These are phyloP conservation scores for Ganoderma lingzhi DNA, from an alignment of 1,284 basidiomycete species.

Conservation along the genomic window DNA sequence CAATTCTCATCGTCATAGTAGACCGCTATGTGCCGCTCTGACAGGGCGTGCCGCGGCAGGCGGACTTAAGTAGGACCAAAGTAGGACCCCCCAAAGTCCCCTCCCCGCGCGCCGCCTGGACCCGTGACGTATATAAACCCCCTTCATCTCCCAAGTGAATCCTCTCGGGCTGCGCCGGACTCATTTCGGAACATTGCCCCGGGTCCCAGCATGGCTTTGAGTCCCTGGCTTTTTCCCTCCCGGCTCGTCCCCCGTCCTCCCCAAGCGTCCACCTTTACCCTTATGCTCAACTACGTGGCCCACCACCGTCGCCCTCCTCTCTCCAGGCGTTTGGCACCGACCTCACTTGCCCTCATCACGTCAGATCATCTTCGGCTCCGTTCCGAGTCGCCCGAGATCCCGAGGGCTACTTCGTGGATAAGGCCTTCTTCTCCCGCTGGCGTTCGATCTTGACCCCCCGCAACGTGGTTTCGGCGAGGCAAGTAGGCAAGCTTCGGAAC, in stretches of 20 bases:
- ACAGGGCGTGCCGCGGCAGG: too few species aligned
- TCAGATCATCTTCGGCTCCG: not conserved
- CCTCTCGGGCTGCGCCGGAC: not conserved
- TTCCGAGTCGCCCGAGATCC: not conserved
- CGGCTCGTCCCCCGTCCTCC: not conserved
- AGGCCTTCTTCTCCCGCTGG: not conserved
- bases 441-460: not conserved
- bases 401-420: not conserved
- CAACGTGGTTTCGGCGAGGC: conserved; percentile 12
- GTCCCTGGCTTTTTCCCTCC: not conserved
- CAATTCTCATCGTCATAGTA: too few species aligned
- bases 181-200: not conserved
- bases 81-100: too few species aligned
- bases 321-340: not conserved
- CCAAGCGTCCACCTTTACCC: not conserved
- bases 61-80: too few species aligned
- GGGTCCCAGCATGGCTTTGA: not conserved
- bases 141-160: not conserved
- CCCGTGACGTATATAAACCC: not conserved
- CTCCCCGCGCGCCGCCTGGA: too few species aligned
- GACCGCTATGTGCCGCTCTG: too few species aligned
- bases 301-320: not conserved
- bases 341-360: not conserved
- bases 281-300: not conserved
- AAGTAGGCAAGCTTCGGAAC: not conserved